These are phyloP conservation scores for Ochromonas danica DNA, from an alignment of 108 stramenopile species.

Conservation along the genomic window DNA sequence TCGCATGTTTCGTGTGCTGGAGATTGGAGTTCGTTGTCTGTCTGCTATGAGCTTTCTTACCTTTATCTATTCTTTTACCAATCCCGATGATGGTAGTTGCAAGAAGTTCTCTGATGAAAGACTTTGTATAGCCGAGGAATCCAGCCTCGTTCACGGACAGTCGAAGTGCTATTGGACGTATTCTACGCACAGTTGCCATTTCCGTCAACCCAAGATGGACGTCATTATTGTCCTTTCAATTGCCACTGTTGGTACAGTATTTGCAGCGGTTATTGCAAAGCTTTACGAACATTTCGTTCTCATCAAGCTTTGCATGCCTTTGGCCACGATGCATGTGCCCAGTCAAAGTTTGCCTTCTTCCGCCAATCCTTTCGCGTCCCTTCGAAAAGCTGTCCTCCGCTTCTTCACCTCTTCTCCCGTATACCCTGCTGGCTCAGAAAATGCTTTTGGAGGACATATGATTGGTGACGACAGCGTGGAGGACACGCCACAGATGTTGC, in stretches of 20 bases:
- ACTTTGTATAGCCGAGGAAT: not conserved
- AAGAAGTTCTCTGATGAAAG: not conserved
- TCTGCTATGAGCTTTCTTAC: not conserved
- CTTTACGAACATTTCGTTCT: not conserved
- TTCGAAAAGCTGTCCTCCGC: too few species aligned
- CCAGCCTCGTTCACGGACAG: not conserved
- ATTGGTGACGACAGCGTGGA: too few species aligned
- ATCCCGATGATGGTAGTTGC: not conserved
- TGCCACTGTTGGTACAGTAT: not conserved
- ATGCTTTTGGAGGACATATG: too few species aligned
- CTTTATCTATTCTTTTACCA: not conserved
- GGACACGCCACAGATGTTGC: too few species aligned
- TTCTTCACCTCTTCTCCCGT: too few species aligned
- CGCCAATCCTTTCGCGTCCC: too few species aligned
- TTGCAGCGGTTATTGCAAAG: not conserved
- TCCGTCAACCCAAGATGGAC: not conserved
- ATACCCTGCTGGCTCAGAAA: too few species aligned
- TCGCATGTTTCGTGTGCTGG: not conserved
- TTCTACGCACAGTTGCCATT: not conserved
- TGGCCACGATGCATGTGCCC: too few species aligned
- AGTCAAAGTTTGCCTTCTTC: too few species aligned
- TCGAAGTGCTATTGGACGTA: not conserved
- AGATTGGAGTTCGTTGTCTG: not conserved
- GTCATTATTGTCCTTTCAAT: not conserved
- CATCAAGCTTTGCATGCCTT: not conserved